Evolutionary conservation across 2,329 filamentous ascomycete genomes (phyloP), one percentile per base, ranked within the genome.

Genomic region (Aspergillus sp.): DNA sequence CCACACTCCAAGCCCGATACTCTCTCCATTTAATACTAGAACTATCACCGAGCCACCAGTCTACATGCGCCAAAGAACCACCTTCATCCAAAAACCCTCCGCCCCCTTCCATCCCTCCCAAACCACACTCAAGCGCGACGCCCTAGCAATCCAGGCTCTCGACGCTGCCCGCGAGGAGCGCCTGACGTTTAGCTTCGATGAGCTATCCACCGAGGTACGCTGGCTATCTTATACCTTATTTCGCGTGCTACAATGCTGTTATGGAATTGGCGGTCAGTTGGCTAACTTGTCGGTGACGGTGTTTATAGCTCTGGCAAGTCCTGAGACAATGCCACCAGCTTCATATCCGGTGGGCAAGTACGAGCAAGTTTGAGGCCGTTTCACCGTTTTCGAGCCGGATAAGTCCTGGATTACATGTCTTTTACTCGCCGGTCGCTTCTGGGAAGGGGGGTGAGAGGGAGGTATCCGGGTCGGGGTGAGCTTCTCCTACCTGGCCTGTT

Each of bases 401-500:
- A 13, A 86, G 91, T 2, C 87, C 93, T 0, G 93, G 93, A 3
- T 77, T 98, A 20, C 92, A 97, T 77, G 79, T 92, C 24, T 89
- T 89, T 66, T 92, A 88, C 70, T 89, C 88, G 0, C 89, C 63
- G 17, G n/a, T 51, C 15, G 17, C 15, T 9, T 27, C 40, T n/a
- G 39, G 11, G 19, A 9, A 30, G 40, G 49, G 12, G 15, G n/a
- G n/a, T 24, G 40, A 42, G 24, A 17, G 22, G 34, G 45, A 30
- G 39, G 27, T 30, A 30, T 11, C 27, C 4, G 50, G 33, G n/a
- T 22, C 3, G 20, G 22, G 39, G 19, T 27, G 46, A 46, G 34
- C 65, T 54, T 74, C 71, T 13, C 9, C 27, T 30, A 30, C 27
- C 27, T 9, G 9, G 27, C 27, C 9, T 30, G 8, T 30, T 30